Conservation (phyloP, 2,329 filamentous ascomycete species). For the Dactylonectria estremocensis region DNA sequence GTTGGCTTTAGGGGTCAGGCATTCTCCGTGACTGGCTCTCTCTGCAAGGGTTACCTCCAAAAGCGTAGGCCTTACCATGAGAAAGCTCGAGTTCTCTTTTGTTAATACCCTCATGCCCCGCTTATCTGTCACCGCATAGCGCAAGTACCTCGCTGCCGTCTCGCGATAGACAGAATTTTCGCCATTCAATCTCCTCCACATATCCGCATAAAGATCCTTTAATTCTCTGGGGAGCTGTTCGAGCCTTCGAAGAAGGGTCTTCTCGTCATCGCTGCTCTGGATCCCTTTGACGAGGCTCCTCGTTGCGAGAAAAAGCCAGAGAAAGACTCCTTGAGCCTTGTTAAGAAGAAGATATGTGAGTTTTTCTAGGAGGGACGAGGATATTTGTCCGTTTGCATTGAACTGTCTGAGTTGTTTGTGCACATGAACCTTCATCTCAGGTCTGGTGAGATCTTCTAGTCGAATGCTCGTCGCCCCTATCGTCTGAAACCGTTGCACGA, state of each 20-base stretch:
- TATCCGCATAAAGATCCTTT: constrained; percentile 13
- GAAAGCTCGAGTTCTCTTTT: background rate
- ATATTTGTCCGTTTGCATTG: background rate
- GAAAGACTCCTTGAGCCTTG: constrained; percentile 28
- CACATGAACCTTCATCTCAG: constrained; percentile 23
- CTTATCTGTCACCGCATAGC: background rate
- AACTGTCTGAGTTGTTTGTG: constrained; percentile 15
- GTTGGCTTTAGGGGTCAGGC: background rate
- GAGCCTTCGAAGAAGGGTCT: background rate
- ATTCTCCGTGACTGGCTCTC: background rate
- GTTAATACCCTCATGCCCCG: background rate
- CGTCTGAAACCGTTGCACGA: constrained; percentile 20
- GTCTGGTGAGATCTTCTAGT: constrained; percentile 29
- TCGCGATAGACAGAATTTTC: constrained; percentile 12
- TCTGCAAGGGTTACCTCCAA: background rate
- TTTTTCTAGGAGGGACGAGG: background rate
- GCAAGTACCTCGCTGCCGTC: constrained; percentile 13
- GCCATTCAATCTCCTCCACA: constrained; percentile 24
- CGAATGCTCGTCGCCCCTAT: background rate
- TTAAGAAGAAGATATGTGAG: background rate
- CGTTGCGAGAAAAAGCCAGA: constrained; percentile 22
- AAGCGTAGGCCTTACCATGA: background rate
- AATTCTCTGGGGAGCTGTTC: constrained; percentile 10
- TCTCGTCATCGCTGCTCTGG: constrained; percentile 8
- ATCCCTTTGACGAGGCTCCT: constrained; percentile 14